Conservation (phyloP, 2,329 filamentous ascomycete species). For the Coniochaeta sp. region DNA sequence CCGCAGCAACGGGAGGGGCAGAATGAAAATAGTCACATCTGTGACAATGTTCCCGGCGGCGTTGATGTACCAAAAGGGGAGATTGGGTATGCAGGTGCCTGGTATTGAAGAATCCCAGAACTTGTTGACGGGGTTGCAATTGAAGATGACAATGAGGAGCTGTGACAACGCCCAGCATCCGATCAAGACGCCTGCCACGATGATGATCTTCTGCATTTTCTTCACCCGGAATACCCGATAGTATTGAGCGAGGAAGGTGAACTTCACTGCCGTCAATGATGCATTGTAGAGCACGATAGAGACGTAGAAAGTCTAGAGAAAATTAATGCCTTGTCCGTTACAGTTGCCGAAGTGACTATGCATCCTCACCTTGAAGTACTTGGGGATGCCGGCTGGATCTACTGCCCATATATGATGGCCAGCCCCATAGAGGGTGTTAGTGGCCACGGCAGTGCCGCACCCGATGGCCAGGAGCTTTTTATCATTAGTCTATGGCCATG, state of each 20-base stretch:
- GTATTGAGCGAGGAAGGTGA: conserved; percentile 30
- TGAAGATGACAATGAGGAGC: conserved; percentile 26
- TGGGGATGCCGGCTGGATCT: conserved; percentile 5
- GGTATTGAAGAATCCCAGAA: conserved; percentile 23
- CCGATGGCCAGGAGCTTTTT: not conserved
- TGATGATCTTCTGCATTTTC: conserved; percentile 21
- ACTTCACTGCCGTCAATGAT: conserved; percentile 25
- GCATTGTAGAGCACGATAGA: conserved; percentile 29
- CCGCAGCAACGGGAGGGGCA: conserved; percentile 26
- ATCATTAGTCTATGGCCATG: not conserved
- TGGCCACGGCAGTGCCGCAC: not conserved
- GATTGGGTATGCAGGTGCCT: conserved; percentile 23
- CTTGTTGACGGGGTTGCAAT: conserved; percentile 24
- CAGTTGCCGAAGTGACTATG: not conserved
- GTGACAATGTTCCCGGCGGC: conserved; percentile 29
- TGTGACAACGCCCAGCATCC: conserved; percentile 27
- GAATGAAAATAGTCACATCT: conserved; percentile 27
- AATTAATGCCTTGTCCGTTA: not conserved
- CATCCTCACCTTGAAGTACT: conserved; percentile 12
- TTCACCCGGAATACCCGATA: conserved; percentile 26
- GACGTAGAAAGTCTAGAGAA: conserved; percentile 25
- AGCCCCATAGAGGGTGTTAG: conserved; percentile 13
- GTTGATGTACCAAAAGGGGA: conserved; percentile 27
- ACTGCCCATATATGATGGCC: conserved; percentile 11
- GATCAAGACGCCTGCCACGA: conserved; percentile 22